These are phyloP conservation scores for Pyropia yezoensis DNA, from an alignment of 23 red algal genomes.

Conservation along the genomic window DNA sequence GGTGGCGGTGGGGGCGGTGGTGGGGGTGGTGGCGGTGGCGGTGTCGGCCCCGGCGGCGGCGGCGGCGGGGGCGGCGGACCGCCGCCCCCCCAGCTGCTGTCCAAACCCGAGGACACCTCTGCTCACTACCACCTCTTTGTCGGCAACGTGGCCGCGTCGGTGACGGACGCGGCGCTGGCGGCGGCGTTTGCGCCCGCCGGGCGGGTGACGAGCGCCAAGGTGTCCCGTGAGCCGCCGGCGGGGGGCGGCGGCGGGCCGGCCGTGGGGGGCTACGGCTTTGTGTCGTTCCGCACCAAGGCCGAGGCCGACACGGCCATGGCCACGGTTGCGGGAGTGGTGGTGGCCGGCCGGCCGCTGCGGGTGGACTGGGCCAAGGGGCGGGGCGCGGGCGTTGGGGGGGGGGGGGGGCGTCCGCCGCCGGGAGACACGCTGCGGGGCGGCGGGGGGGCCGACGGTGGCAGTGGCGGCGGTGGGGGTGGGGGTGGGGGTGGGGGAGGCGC, in stretches of 20 bases:
- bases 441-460: too few relatives aligned
- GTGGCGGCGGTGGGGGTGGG: too few relatives aligned
- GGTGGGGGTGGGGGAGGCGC: background rate
- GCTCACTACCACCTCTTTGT: constrained; percentile 62
- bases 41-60: background rate
- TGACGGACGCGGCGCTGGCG: constrained; percentile 55
- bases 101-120: constrained; percentile 4
- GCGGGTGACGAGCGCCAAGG: constrained; percentile 33
- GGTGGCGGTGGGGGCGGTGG: too few relatives aligned
- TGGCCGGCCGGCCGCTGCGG: constrained; percentile 43
- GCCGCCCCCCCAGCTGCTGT: too few relatives aligned
- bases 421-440: too few relatives aligned
- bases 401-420: too few relatives aligned
- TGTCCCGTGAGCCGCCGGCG: constrained; percentile 38
- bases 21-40: too few relatives aligned
- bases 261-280: constrained; percentile 61
- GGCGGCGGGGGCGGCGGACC: background rate
- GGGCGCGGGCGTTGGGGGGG: too few relatives aligned
- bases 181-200: constrained; percentile 56
- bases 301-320: constrained; percentile 57
- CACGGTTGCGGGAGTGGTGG: constrained; percentile 47
- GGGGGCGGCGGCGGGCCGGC: background rate
- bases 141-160: constrained; percentile 56
- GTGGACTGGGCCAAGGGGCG: constrained; percentile 76
- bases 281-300: constrained; percentile 34